Evolutionary conservation across 2,329 filamentous ascomycete genomes (phyloP).

Genomic region (Exserohilum turcica): DNA sequence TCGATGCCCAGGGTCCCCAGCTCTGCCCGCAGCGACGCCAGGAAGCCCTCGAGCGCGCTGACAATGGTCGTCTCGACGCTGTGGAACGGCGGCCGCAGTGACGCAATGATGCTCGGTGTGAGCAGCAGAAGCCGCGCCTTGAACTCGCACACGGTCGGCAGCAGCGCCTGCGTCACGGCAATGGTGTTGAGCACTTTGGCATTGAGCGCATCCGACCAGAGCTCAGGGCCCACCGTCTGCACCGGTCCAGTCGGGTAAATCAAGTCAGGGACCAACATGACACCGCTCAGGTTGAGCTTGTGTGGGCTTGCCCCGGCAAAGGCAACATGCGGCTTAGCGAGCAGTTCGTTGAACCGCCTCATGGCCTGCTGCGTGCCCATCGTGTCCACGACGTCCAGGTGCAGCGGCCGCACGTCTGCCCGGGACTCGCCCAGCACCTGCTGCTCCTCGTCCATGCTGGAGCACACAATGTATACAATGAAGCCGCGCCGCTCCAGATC

Average conservation of each 20-base stretch:
- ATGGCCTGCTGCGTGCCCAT: conserved; percentile 70
- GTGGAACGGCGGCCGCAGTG: conserved; percentile 78
- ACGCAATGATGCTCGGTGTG: conserved; percentile 79
- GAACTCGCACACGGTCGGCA: conserved; percentile 61
- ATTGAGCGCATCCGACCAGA: conserved; percentile 89
- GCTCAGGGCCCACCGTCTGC: conserved; percentile 80
- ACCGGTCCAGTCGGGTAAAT: conserved; percentile 81
- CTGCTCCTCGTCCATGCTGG: conserved; percentile 81
- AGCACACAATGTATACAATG: conserved; percentile 89
- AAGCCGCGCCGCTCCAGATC: conserved; percentile 92
- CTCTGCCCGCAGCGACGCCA: conserved; percentile 78
- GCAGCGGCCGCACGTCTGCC: conserved; percentile 79
- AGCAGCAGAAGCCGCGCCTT: conserved; percentile 73
- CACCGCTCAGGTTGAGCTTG: conserved; percentile 74
- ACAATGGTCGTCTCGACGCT: conserved; percentile 85
- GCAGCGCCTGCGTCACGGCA: conserved; percentile 83
- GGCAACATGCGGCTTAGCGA: conserved; percentile 75
- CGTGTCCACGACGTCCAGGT: conserved; percentile 81
- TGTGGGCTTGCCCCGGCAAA: conserved; percentile 77
- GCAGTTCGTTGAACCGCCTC: conserved; percentile 71
- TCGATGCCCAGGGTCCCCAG: conserved; percentile 75
- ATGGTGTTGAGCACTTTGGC: conserved; percentile 90
- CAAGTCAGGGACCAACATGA: conserved; percentile 82
- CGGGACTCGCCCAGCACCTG: conserved; percentile 76
- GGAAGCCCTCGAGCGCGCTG: conserved; percentile 84